Base-by-base conservation (phyloP, 352 stramenopile genomes). In the Phytopythium chamaehyphon region DNA sequence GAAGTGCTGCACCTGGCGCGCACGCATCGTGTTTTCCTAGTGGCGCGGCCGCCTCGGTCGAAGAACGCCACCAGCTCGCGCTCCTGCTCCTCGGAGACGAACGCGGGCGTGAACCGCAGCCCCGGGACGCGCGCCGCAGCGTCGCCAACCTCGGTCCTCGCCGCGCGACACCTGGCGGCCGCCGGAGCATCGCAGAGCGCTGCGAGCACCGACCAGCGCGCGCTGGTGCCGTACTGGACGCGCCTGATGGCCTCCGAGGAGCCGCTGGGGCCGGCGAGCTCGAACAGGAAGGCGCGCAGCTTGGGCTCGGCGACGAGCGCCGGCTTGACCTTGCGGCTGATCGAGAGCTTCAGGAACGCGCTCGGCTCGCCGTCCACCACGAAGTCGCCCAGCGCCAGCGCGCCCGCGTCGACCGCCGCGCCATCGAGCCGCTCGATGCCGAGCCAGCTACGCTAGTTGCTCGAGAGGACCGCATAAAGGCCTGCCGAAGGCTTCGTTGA, bases 1-100 rank as follows among this genome's bases (percentile, higher is more conserved):
- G 63, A 87, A 96, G 62, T 96, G 86, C 67, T 94, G 82, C 54
- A 96, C 86, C 50, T 93, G 83, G 28, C 86, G 80, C 24, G 81
- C 79, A 55, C 82, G 78, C 22, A 94, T 79, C 2, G 78, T 90
- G 36, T 78, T 74, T n/a, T 71, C 63, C 83, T 81, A 94, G 23
- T 50, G 31, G 37, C 11, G 31, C 36, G n/a, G 33, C 10, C 19
- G 16, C 31, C 33, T 16, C 66, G 56, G 43, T 92, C 84, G 45
- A 94, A 77, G 40, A 83, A 68, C 2, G 60, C 57, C 7, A 94
- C 24, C 50, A 89, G 66, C 8, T 58, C 57, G 11, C 7, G 49
- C 55, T 92, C 84, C 19, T 92, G 64, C 16, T 76, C 67, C 31
- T 55, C 56, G 1, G 75, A 75, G 56, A 94, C 73, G 39, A 92